Conservation (phyloP, 345 rosid genomes). For the Jatropha curcas region DNA sequence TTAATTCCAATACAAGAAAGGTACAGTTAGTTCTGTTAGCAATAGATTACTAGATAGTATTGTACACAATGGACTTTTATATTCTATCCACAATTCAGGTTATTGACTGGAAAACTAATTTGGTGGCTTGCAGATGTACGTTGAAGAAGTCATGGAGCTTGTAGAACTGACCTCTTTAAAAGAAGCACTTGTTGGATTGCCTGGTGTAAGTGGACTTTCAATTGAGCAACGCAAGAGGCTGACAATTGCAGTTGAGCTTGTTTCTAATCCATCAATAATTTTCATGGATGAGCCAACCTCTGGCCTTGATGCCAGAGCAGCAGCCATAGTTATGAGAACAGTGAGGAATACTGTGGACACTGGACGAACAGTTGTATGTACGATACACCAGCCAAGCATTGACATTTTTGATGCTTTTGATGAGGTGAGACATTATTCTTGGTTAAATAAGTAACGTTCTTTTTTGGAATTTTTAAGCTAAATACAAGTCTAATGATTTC, state of each 20-base stretch:
- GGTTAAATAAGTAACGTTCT: background rate
- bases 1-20: conserved; percentile 54
- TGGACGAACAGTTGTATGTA: conserved; percentile 70
- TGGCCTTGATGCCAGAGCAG: conserved; percentile 73
- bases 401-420: conserved; percentile 74
- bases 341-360: conserved; percentile 72
- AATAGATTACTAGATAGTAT: background rate
- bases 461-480: background rate
- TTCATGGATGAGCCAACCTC: conserved; percentile 86
- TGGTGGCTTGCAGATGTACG: conserved; percentile 46
- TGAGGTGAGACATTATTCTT: conserved; percentile 39
- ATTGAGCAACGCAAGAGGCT: conserved; percentile 68
- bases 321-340: conserved; percentile 76
- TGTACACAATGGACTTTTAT: background rate
- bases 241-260: conserved; percentile 71
- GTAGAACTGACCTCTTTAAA: conserved; percentile 52
- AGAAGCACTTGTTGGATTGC: conserved; percentile 61
- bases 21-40: conserved; percentile 35
- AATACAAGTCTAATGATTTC: background rate
- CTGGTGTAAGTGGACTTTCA: conserved; percentile 62
- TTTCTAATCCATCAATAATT: conserved; percentile 68
- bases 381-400: conserved; percentile 78
- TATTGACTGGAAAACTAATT: conserved; percentile 3
- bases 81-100: background rate
- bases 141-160: conserved; percentile 79